phyloP scores from a whole-genome alignment of 2,329 filamentous ascomycete genomes.

The Ascochyta fabae region DNA sequence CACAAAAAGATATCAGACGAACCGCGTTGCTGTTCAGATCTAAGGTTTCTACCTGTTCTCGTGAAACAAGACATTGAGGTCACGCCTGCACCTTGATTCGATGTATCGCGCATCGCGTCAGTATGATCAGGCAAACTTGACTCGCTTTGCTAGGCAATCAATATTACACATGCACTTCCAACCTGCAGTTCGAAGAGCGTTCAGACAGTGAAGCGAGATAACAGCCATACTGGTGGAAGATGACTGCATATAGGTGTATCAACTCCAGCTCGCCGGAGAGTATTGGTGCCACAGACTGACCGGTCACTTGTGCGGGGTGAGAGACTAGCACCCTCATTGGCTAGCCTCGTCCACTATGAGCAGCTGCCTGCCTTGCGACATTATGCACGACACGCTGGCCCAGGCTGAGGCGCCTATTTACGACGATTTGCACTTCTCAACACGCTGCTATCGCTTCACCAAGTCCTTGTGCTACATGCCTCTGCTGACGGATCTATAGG shows the following conservation, averaged over 20 bases:
- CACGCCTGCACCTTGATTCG: neutral
- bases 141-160: neutral
- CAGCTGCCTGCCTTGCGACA: neutral
- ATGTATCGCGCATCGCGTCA: neutral
- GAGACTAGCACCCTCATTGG: neutral
- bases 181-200: neutral
- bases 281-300: constrained; percentile 7
- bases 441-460: neutral
- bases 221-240: neutral
- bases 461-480: constrained; percentile 6
- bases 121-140: neutral
- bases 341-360: neutral
- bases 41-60: neutral
- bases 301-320: constrained; percentile 16
- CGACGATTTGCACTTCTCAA: neutral
- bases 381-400: constrained; percentile 1
- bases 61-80: neutral
- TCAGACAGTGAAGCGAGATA: constrained; percentile 1
- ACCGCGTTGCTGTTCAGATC: constrained; percentile 41
- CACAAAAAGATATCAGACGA: constrained; percentile 44
- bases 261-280: neutral
- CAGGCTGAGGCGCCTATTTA: constrained; percentile 1
- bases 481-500: neutral
- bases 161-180: neutral
- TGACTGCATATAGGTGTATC: constrained; percentile 5